Evolutionary conservation across 2,329 filamentous ascomycete species (phyloP).

Genomic region (Botryotinia convoluta): DNA sequence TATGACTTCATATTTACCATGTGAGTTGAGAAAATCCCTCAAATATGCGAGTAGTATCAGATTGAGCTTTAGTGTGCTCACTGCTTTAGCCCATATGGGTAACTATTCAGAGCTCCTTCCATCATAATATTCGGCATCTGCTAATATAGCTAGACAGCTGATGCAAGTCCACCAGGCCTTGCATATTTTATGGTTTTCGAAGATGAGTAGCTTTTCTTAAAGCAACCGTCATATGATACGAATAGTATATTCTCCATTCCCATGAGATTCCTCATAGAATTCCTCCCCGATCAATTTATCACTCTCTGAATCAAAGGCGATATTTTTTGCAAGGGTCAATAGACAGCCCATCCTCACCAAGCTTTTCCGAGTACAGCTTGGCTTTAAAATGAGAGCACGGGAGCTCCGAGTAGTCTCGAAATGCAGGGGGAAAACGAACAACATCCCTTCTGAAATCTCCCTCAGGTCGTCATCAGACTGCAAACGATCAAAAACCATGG

Average conservation of each 20-base stretch:
- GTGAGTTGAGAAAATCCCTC: too few relatives aligned
- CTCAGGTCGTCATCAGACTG: not conserved
- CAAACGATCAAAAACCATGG: not conserved
- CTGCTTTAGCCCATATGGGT: too few relatives aligned
- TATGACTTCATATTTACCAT: too few relatives aligned
- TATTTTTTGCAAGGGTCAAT: too few relatives aligned
- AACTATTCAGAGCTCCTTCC: too few relatives aligned
- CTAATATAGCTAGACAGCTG: too few relatives aligned
- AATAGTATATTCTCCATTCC: constrained; percentile 1
- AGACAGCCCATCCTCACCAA: not conserved
- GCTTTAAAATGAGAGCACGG: not conserved
- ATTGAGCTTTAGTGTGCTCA: too few relatives aligned
- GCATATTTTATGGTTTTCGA: not conserved
- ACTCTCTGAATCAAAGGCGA: not conserved
- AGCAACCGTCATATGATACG: not conserved
- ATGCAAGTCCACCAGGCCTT: not conserved
- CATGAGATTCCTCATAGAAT: constrained; percentile 1
- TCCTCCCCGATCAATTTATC: not conserved
- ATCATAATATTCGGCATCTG: too few relatives aligned
- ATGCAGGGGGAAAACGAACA: not conserved
- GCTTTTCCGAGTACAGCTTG: not conserved
- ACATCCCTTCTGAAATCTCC: not conserved
- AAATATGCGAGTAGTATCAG: too few relatives aligned
- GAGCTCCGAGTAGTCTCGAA: not conserved
- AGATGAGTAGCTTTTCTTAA: not conserved